A percentile compares a stretch with the other conserved stretches of the same genome.
Evolutionary conservation across 257 asterid species (phyloP).

Genomic region (Petunia secreta): DNA sequence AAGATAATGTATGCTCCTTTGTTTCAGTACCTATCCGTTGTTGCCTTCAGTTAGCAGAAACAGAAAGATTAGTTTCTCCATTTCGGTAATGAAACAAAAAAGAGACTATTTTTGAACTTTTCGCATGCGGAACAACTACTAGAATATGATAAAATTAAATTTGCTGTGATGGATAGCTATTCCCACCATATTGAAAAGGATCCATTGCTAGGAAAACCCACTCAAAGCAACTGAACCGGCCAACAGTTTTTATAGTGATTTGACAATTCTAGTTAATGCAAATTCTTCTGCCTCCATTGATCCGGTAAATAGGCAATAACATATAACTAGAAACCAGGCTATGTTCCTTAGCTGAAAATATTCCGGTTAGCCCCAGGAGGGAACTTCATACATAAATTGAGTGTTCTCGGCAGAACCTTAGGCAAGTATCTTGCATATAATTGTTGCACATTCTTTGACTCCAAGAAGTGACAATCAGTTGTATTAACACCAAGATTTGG

Average conservation of each 20-base stretch:
- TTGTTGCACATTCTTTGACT: background rate
- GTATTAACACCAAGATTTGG: background rate
- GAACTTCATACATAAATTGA: background rate
- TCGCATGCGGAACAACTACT: background rate
- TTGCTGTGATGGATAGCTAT: background rate
- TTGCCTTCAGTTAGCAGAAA: constrained; percentile 60
- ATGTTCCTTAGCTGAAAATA: no score
- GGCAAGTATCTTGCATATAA: background rate
- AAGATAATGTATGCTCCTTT: constrained; percentile 89
- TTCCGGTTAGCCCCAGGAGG: no score
- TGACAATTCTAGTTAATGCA: background rate
- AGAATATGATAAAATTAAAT: constrained; percentile 6
- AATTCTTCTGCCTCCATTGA: background rate
- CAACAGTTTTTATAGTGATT: background rate
- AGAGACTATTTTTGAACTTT: background rate
- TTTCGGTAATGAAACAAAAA: background rate
- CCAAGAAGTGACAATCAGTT: background rate
- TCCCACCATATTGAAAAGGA: constrained; percentile 11
- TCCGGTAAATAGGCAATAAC: background rate
- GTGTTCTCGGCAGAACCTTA: background rate
- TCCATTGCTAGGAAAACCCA: background rate
- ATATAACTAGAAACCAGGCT: background rate
- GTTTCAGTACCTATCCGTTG: constrained; percentile 83
- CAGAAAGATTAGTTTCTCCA: constrained; percentile 30
- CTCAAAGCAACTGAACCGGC: constrained; percentile 1